Conservation (phyloP, 2,329 filamentous ascomycete genomes). For the Ceratocystis variospora region DNA sequence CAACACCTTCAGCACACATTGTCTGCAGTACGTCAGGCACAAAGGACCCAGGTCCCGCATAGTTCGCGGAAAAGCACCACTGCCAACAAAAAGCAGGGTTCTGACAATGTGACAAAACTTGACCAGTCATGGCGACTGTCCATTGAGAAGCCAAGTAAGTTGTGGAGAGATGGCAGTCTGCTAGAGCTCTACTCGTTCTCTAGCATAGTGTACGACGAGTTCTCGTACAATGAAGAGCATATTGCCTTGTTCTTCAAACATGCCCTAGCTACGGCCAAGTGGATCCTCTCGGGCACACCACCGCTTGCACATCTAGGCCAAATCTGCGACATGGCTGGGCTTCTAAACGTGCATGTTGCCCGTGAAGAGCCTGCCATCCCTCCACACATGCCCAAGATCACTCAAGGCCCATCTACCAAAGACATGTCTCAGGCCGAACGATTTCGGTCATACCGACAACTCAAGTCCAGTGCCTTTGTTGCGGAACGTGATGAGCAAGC, state of each 20-base stretch:
- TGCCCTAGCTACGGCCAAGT: constrained; percentile 27
- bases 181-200: constrained; percentile 30
- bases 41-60: constrained; percentile 9
- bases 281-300: constrained; percentile 34
- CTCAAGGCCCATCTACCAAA: constrained; percentile 25
- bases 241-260: constrained; percentile 27
- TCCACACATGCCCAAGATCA: constrained; percentile 28
- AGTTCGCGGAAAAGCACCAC: constrained; percentile 1
- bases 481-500: constrained; percentile 28
- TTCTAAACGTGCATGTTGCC: constrained; percentile 30
- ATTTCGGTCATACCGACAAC: constrained; percentile 25
- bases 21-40: not conserved
- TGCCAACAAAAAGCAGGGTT: not conserved
- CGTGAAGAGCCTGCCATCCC: constrained; percentile 26
- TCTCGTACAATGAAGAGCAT: constrained; percentile 28
- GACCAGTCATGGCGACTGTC: constrained; percentile 3
- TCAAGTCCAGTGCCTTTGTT: constrained; percentile 27
- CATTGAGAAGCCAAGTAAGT: not conserved
- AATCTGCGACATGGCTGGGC: constrained; percentile 26
- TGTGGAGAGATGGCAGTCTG: constrained; percentile 20
- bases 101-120: not conserved
- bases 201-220: constrained; percentile 33
- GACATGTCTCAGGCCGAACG: constrained; percentile 26
- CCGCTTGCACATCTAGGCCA: constrained; percentile 27
- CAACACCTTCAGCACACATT: not conserved